Conservation (phyloP, 2,329 filamentous ascomycete genomes). For the Venturia asperata region DNA sequence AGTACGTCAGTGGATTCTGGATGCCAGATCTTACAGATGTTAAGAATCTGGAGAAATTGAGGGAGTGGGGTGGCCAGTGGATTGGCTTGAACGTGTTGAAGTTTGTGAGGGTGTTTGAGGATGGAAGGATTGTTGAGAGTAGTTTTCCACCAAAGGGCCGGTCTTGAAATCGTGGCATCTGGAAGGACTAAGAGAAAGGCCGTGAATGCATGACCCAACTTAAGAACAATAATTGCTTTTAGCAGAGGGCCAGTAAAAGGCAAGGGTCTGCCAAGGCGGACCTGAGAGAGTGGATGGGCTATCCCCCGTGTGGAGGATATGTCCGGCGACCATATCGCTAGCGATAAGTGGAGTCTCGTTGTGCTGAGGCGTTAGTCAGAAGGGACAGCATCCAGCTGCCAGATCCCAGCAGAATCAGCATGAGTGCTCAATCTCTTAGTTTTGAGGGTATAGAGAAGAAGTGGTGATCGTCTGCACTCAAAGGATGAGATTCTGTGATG, state of each 20-base stretch:
- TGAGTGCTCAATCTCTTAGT: no score
- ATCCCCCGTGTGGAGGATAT: background rate
- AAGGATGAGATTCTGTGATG: no score
- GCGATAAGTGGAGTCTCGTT: background rate
- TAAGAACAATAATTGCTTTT: background rate
- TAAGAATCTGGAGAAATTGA: conserved; percentile 58
- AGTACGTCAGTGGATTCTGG: conserved; percentile 81
- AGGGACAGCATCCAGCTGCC: no score
- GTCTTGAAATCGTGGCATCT: conserved; percentile 15
- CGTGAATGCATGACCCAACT: background rate
- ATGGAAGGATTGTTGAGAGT: conserved; percentile 59
- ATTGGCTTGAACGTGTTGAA: conserved; percentile 65
- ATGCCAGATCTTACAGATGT: conserved; percentile 68
- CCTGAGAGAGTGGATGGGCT: background rate
- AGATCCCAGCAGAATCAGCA: no score
- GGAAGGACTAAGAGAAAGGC: background rate
- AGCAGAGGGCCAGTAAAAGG: background rate
- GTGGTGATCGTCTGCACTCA: no score
- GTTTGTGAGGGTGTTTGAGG: conserved; percentile 66
- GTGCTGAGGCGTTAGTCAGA: no score
- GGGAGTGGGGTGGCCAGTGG: conserved; percentile 79
- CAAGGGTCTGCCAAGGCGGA: background rate
- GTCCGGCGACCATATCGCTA: background rate
- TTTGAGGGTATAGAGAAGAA: no score
- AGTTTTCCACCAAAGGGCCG: conserved; percentile 64